These are phyloP conservation scores for Vanrija sp. DNA, from an alignment of 1,284 basidiomycete genomes.

Conservation along the genomic window DNA sequence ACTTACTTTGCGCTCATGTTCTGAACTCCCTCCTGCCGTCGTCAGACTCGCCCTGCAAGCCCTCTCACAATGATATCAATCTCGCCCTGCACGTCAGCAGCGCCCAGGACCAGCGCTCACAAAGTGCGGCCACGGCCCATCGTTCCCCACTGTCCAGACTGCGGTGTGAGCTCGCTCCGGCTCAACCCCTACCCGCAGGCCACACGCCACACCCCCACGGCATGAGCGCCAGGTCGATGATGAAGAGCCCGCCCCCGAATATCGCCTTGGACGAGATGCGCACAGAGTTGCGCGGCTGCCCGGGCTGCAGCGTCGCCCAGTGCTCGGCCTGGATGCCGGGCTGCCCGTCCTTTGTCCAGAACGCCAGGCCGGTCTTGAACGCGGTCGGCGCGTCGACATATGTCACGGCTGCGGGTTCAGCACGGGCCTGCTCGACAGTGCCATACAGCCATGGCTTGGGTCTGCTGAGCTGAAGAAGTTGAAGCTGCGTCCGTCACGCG, in stretches of 20 bases:
- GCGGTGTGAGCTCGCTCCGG: neutral
- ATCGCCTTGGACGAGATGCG: conserved; percentile 65
- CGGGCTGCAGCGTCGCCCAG: conserved; percentile 21
- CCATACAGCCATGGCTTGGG: conserved; percentile 42
- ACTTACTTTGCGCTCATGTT: conserved; percentile 37
- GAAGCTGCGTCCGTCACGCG: conserved; percentile 26
- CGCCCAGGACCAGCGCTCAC: conserved; percentile 16
- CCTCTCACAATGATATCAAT: conserved; percentile 44
- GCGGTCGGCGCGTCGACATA: conserved; percentile 25
- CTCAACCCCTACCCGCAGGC: conserved; percentile 60
- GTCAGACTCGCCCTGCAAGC: neutral
- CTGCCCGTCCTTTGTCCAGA: conserved; percentile 28
- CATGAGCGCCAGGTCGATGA: conserved; percentile 71
- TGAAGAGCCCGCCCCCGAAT: conserved; percentile 67
- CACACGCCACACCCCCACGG: conserved; percentile 74
- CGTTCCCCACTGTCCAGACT: conserved; percentile 47
- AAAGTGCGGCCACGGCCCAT: conserved; percentile 32
- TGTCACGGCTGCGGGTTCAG: conserved; percentile 11
- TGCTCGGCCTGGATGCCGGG: conserved; percentile 44
- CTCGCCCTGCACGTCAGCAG: conserved; percentile 36
- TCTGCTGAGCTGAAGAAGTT: conserved; percentile 33
- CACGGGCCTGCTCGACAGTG: neutral
- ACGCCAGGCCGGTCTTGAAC: conserved; percentile 29
- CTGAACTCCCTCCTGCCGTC: conserved; percentile 42
- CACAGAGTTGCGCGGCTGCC: conserved; percentile 48